Evolutionary conservation across 1,284 basidiomycete genomes (phyloP), one percentile per base, ranked within the genome.

Genomic region (Boletellus deceptivus): DNA sequence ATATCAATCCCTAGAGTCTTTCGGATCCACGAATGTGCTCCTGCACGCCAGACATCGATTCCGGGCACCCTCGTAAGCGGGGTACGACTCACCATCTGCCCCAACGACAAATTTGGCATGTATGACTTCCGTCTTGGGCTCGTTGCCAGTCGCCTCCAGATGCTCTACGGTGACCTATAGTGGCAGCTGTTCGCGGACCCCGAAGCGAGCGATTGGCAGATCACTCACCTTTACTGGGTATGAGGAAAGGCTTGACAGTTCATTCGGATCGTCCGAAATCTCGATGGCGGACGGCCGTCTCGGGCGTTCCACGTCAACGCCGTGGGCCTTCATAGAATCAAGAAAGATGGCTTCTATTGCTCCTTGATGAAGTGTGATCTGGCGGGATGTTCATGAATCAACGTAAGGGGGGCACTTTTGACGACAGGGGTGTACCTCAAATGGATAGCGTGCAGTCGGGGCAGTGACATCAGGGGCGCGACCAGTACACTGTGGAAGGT

Each of bases 21-120:
- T 27, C 89, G 77, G 6, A 90, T 86, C 89, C 88, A 92, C 3
- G 87, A 90, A 68, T 91, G 89, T 0, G 89, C 89, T n/a, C 86
- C 84, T 81, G 34, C 16, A 22, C 1, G 42, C 9, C 9, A 20
- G 29, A 24, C 8, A 18, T 57, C 17, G 22, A n/a, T 34, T 2
- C 1, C 9, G 22, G 36, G 36, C 9, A 5, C 8, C 22, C 24
- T 27, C n/a, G 27, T 22, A 20, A 33, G 27, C 2, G 6, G 9
- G 14, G 11, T n/a, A 24, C 2, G 11, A 49, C 70, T 48, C 46
- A 78, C 79, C 85, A 62, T 87, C 85, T 24, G 78, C 72, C 1
- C 84, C 84, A 37, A 87, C 72, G 4, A 86, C 77, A 51, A 77
- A 86, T 62, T 80, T 83, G 7, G 84, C 79, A 53, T 64, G 43